Percentiles rank a stretch among this genome's conserved stretches.
These are phyloP conservation scores for Yarrowia sp. DNA, from an alignment of 805 yeast species.

Conservation along the genomic window DNA sequence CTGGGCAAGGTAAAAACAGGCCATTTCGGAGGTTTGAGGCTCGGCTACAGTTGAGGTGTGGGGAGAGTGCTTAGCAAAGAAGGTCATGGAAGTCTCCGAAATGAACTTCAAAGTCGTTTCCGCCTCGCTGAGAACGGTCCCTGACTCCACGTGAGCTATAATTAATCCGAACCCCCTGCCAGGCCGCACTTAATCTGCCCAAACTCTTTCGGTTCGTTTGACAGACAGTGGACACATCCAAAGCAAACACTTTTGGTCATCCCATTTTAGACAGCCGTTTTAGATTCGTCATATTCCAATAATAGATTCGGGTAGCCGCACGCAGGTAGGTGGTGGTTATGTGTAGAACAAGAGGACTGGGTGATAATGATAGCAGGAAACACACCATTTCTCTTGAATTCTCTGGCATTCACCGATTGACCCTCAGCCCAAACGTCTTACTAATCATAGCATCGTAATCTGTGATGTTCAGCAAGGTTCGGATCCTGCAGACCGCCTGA, in stretches of 20 bases:
- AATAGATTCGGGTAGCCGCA: conserved; percentile 20
- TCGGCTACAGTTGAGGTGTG: background rate
- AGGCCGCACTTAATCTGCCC: background rate
- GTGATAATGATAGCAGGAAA: too few relatives aligned
- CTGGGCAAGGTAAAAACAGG: conserved; percentile 5
- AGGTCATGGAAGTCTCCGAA: conserved; percentile 7
- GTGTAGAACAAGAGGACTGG: too few relatives aligned
- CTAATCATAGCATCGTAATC: conserved; percentile 18
- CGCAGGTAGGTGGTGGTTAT: background rate
- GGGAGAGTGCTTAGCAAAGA: background rate
- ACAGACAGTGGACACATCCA: conserved; percentile 7
- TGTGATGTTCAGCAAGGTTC: conserved; percentile 25
- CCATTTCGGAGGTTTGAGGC: background rate
- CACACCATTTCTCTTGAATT: too few relatives aligned
- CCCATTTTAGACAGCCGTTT: background rate
- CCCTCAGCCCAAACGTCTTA: background rate
- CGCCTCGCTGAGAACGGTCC: background rate
- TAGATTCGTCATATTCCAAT: background rate
- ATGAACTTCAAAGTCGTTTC: background rate
- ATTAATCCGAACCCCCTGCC: conserved; percentile 21
- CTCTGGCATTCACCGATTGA: too few relatives aligned
- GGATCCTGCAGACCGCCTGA: conserved; percentile 18
- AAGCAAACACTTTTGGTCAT: conserved; percentile 1
- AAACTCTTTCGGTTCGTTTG: conserved; percentile 5
- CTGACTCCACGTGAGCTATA: conserved; percentile 13